A percentile compares a stretch with the other conserved stretches of the same genome.
phyloP scores from a whole-genome alignment of 1,139 yeast species.

The Scheffersomyces lignicola region DNA sequence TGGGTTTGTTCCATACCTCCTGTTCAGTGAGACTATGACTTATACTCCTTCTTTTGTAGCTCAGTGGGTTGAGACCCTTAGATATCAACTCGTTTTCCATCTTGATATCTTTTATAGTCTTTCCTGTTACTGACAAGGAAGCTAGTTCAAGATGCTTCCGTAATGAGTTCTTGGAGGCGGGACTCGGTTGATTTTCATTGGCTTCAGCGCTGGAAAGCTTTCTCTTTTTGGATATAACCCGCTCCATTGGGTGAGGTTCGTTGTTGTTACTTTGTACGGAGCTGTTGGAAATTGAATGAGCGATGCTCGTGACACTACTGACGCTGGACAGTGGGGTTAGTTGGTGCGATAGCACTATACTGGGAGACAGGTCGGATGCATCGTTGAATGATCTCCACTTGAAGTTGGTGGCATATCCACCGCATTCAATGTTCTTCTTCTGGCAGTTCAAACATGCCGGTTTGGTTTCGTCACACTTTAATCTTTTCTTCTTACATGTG shows the following conservation, averaged over 20 bases:
- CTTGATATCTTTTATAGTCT: slow-evolving; percentile 48
- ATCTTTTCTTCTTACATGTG: slow-evolving; percentile 84
- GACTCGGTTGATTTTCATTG: not conserved
- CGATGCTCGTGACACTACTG: slow-evolving; percentile 3
- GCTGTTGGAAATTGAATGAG: slow-evolving; percentile 2
- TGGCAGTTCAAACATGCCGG: slow-evolving; percentile 79
- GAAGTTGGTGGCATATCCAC: slow-evolving; percentile 64
- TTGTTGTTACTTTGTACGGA: no score
- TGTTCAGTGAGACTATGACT: slow-evolving; percentile 4
- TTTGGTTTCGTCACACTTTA: slow-evolving; percentile 86
- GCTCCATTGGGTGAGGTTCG: no score
- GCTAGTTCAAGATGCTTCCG: slow-evolving; percentile 53
- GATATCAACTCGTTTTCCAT: slow-evolving; percentile 49
- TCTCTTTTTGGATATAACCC: slow-evolving; percentile 1
- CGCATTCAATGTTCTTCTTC: slow-evolving; percentile 74
- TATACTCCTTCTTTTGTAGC: slow-evolving; percentile 11
- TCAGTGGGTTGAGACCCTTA: slow-evolving; percentile 48
- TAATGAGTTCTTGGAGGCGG: slow-evolving; percentile 17
- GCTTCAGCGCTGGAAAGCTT: not conserved
- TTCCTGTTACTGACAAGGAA: slow-evolving; percentile 54
- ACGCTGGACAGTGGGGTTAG: no score
- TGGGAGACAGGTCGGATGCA: no score
- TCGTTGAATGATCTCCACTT: slow-evolving; percentile 59
- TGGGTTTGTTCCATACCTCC: slow-evolving; percentile 5
- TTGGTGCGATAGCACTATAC: no score